Evolutionary conservation across 441 rosid species (phyloP), one percentile per base, ranked within the genome.

Genomic region (Erodium chrysanthum): DNA sequence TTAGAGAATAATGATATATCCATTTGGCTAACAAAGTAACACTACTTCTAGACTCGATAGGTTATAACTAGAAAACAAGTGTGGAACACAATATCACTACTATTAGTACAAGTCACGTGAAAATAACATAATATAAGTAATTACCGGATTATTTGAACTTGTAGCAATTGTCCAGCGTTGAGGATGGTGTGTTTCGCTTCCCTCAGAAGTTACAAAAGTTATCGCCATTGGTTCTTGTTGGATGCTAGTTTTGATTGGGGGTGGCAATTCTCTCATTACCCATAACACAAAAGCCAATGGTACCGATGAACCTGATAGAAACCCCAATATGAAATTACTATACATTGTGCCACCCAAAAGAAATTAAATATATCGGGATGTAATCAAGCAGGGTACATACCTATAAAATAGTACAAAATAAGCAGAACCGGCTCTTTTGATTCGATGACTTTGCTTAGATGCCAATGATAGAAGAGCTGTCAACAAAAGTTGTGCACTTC

Each of bases 391-490:
- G 40, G 7, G 40, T 8, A 5, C 4, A 7, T 35, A 84, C 88
- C 88, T 68, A 83, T 79, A 70, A 84, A 81, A 71, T 81, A 78
- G 80, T 81, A 84, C 48, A 76, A 23, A 70, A 84, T 75, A 71
- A 82, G 76, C 67, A 82, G 80, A 73, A 79, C 70, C 61, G 77
- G 68, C 50, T 75, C 83, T 60, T 75, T 72, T 63, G 71, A 1
- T 56, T 80, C 88, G 27, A 75, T 79, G 40, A 77, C 22, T 56
- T 83, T 67, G 71, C 67, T 74, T 50, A 84, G 74, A 65, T 75
- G 78, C 88, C 81, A 79, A 59, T 79, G 85, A 64, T 84, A 84
- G 65, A 80, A 81, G 27, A 84, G 80, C 88, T 84, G 77, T 75
- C 71, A 65, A 66, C 10, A 75, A 72, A 74, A 73, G n/a, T 54